These are phyloP conservation scores for Metschnikowia lunata DNA, from an alignment of 805 yeast species.

Conservation along the genomic window DNA sequence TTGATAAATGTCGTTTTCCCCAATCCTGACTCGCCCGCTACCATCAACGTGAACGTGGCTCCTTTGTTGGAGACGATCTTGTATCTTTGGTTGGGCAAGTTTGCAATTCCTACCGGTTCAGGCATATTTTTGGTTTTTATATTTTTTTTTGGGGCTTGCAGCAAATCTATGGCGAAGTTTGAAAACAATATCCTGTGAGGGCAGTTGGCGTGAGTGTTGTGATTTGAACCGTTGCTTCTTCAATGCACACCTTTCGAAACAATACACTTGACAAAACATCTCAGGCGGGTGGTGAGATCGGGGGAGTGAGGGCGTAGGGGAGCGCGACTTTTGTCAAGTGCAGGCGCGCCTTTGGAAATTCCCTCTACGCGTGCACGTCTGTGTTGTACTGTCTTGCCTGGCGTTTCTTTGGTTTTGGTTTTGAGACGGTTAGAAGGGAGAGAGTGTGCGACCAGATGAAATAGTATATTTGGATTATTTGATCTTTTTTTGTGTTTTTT, in stretches of 20 bases:
- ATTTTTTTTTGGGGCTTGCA: not conserved
- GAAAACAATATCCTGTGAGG: no score
- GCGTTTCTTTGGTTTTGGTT: no score
- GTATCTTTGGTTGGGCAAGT: slow-evolving; percentile 72
- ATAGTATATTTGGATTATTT: no score
- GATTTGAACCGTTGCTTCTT: slow-evolving; percentile 1
- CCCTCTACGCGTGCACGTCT: not conserved
- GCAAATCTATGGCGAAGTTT: not conserved
- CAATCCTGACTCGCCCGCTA: slow-evolving; percentile 87
- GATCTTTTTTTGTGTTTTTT: no score
- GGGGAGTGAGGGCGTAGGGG: no score
- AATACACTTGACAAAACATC: not conserved
- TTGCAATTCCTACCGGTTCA: slow-evolving; percentile 66
- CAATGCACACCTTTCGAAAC: slow-evolving; percentile 3
- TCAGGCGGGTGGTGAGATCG: not conserved
- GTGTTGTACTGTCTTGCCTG: no score
- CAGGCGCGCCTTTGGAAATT: not conserved
- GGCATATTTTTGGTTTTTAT: slow-evolving; percentile 27
- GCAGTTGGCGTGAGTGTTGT: not conserved
- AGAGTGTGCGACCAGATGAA: no score
- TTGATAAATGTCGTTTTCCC: slow-evolving; percentile 92
- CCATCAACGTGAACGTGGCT: slow-evolving; percentile 74
- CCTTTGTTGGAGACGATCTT: slow-evolving; percentile 73
- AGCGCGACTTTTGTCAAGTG: no score
- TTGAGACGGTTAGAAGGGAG: no score